A percentile compares a stretch with the other conserved stretches of the same genome.
Evolutionary conservation across 805 yeast genomes (phyloP).

Genomic region (Barnettozyma californica): DNA sequence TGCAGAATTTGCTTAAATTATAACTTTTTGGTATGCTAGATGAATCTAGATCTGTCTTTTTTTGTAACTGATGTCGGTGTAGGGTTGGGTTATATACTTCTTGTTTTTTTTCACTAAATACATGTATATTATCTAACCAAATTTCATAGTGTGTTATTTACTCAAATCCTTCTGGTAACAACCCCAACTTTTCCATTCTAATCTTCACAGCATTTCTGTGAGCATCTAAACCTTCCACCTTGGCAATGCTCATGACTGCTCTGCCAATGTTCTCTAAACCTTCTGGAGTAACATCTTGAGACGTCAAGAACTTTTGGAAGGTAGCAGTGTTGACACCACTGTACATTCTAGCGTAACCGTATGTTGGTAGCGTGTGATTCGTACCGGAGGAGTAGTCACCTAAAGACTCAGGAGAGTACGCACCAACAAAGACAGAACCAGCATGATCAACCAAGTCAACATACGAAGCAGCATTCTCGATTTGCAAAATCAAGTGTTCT

Average conservation of each 20-base stretch:
- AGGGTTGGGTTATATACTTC: too few relatives aligned
- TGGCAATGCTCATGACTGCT: constrained; percentile 94
- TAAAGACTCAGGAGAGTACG: constrained; percentile 94
- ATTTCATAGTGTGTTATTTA: constrained; percentile 8
- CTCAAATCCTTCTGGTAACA: constrained; percentile 32
- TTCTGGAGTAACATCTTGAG: constrained; percentile 81
- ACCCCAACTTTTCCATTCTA: constrained; percentile 75
- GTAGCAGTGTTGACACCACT: constrained; percentile 96
- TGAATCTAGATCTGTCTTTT: neutral
- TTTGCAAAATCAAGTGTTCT: constrained; percentile 92
- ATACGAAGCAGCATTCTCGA: constrained; percentile 67
- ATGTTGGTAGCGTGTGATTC: constrained; percentile 96
- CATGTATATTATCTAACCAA: neutral
- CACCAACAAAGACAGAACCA: constrained; percentile 95
- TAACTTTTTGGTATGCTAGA: constrained; percentile 2
- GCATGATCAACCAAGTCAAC: constrained; percentile 83
- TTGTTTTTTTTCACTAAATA: neutral
- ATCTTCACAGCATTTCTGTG: constrained; percentile 96
- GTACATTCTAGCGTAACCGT: constrained; percentile 96
- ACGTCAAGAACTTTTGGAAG: constrained; percentile 90
- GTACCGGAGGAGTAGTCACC: constrained; percentile 99
- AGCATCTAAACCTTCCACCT: constrained; percentile 94
- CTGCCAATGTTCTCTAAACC: constrained; percentile 89
- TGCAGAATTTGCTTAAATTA: constrained; percentile 36
- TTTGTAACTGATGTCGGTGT: neutral